Evolutionary conservation across 495 filamentous ascomycete species (phyloP).

Genomic region (Aspergillus ellipticus): DNA sequence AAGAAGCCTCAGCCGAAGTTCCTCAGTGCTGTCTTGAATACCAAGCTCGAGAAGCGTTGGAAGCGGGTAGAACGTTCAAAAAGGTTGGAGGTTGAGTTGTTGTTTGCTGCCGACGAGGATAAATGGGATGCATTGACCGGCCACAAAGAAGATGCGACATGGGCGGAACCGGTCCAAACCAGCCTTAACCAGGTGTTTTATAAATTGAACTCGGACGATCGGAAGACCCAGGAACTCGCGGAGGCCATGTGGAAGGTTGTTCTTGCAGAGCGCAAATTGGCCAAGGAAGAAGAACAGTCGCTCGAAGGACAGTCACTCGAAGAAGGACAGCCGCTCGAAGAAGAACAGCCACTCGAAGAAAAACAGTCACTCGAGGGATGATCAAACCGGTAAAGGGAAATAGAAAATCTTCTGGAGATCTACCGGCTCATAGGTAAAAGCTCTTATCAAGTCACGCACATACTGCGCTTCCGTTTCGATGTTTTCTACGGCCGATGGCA

Average conservation of each 20-base stretch:
- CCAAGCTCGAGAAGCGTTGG: slow-evolving; percentile 46
- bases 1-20: slow-evolving; percentile 62
- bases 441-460: too few species aligned
- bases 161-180: slow-evolving; percentile 19
- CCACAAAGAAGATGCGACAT: slow-evolving; percentile 18
- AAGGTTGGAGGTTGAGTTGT: slow-evolving; percentile 29
- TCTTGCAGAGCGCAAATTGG: slow-evolving; percentile 37
- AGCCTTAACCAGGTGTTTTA: slow-evolving; percentile 17
- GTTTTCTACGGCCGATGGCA: not conserved
- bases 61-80: slow-evolving; percentile 27
- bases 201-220: slow-evolving; percentile 24
- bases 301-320: too few species aligned
- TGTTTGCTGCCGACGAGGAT: slow-evolving; percentile 55
- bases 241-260: slow-evolving; percentile 42
- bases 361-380: too few species aligned
- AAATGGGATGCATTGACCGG: slow-evolving; percentile 47
- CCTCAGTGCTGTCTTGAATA: slow-evolving; percentile 53
- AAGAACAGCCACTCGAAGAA: too few species aligned
- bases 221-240: slow-evolving; percentile 27
- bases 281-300: slow-evolving; percentile 30
- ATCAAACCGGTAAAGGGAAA: too few species aligned
- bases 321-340: too few species aligned
- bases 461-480: too few species aligned
- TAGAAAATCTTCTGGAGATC: too few species aligned
- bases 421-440: too few species aligned